Conservation (phyloP, 2,329 filamentous ascomycete genomes). For the Hypoxylon sp. region DNA sequence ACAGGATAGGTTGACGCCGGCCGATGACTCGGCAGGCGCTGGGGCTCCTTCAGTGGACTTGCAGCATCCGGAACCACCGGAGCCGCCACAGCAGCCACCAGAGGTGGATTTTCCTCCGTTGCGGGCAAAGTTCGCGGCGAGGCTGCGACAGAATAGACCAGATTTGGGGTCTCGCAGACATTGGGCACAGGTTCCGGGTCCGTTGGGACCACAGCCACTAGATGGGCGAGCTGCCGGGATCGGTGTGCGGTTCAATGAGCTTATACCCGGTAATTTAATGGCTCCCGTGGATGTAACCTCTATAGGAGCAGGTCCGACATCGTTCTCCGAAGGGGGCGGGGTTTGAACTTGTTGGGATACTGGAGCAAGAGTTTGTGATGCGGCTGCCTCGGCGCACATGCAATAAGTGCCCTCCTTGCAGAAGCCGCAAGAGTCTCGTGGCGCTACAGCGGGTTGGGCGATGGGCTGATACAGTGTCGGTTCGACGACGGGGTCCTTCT, state of each 20-base stretch:
- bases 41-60: constrained; percentile 54
- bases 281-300: constrained; percentile 68
- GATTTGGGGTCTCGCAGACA: constrained; percentile 81
- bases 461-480: constrained; percentile 46
- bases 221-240: constrained; percentile 38
- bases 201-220: constrained; percentile 67
- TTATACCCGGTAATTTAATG: constrained; percentile 64
- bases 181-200: constrained; percentile 81
- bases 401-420: constrained; percentile 85
- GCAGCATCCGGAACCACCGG: constrained; percentile 71
- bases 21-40: constrained; percentile 41
- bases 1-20: constrained; percentile 70
- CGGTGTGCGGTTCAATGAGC: constrained; percentile 45
- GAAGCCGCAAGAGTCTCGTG: constrained; percentile 80
- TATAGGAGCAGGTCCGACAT: constrained; percentile 64
- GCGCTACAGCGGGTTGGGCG: constrained; percentile 48
- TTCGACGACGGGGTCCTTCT: constrained; percentile 49
- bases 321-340: constrained; percentile 68
- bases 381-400: constrained; percentile 72
- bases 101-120: constrained; percentile 41
- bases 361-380: constrained; percentile 51
- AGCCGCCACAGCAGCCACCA: constrained; percentile 71
- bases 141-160: constrained; percentile 82
- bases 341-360: constrained; percentile 62
- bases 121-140: constrained; percentile 71